Percentiles rank a stretch among this genome's conserved stretches.
phyloP scores from a whole-genome alignment of 2,329 filamentous ascomycete genomes.

The Scedosporium boydii region DNA sequence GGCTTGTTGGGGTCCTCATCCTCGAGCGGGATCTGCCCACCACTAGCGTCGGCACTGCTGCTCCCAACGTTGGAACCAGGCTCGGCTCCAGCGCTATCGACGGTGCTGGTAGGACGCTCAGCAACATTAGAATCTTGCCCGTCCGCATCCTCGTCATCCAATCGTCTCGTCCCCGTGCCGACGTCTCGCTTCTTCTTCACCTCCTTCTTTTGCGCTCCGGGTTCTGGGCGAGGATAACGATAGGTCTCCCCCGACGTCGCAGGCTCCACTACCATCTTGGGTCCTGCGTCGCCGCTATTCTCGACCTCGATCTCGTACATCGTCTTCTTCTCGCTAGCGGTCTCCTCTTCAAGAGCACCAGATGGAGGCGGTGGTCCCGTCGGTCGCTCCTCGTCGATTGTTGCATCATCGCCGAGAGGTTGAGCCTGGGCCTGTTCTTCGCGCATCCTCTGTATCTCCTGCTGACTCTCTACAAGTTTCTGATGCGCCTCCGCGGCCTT shows the following conservation, averaged over 20 bases:
- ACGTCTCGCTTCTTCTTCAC: not conserved
- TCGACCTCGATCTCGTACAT: slow-evolving; percentile 6
- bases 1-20: slow-evolving; percentile 22
- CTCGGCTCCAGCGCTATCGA: not conserved
- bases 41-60: not conserved
- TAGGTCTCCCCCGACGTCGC: slow-evolving; percentile 4
- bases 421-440: slow-evolving; percentile 11
- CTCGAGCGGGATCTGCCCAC: slow-evolving; percentile 1
- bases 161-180: not conserved
- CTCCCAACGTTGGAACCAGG: not conserved
- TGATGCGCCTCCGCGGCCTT: slow-evolving; percentile 28
- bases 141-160: not conserved
- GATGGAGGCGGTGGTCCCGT: not conserved
- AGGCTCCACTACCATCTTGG: slow-evolving; percentile 7
- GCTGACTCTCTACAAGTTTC: slow-evolving; percentile 18
- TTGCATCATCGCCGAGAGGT: slow-evolving; percentile 12
- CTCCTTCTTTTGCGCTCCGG: not conserved
- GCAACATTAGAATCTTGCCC: slow-evolving; percentile 4
- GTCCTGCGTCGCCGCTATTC: not conserved
- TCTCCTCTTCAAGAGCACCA: not conserved
- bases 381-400: slow-evolving; percentile 7
- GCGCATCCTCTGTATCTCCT: slow-evolving; percentile 14
- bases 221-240: slow-evolving; percentile 6
- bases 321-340: not conserved
- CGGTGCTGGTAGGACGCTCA: not conserved